These are phyloP conservation scores for Pythium chondricola DNA, from an alignment of 352 stramenopile species.

Conservation along the genomic window DNA sequence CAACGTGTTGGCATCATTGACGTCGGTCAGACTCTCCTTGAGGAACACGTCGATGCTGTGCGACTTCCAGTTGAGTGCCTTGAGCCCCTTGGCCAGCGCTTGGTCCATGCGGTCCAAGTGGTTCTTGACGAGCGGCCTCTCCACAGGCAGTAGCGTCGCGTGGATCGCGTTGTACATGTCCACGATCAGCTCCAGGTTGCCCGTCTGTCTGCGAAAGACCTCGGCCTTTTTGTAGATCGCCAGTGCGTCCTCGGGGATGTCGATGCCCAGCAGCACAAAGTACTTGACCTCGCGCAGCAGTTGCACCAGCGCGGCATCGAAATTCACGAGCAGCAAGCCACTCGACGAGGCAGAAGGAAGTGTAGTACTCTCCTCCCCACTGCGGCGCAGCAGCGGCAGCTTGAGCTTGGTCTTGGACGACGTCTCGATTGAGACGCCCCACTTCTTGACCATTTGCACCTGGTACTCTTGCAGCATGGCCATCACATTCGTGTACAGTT, in stretches of 20 bases:
- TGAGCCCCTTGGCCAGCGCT: conserved; percentile 83
- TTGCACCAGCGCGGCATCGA: conserved; percentile 86
- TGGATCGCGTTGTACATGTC: conserved; percentile 93
- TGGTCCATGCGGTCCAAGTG: conserved; percentile 91
- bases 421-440: conserved; percentile 71
- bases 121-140: conserved; percentile 82
- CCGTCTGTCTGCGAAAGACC: conserved; percentile 87
- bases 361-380: no score
- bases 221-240: conserved; percentile 91
- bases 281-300: conserved; percentile 93
- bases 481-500: conserved; percentile 87
- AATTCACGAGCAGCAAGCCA: conserved; percentile 82
- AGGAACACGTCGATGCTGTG: conserved; percentile 91
- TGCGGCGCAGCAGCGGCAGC: conserved; percentile 72
- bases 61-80: conserved; percentile 90
- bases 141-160: conserved; percentile 78
- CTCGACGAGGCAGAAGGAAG: no score
- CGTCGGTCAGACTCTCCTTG: conserved; percentile 84
- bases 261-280: conserved; percentile 85
- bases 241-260: conserved; percentile 86
- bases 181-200: conserved; percentile 90
- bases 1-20: conserved; percentile 84
- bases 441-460: conserved; percentile 78
- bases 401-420: conserved; percentile 85
- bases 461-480: conserved; percentile 79